These are phyloP conservation scores for Penicillium steckii DNA, from an alignment of 495 filamentous ascomycete species.

Conservation along the genomic window DNA sequence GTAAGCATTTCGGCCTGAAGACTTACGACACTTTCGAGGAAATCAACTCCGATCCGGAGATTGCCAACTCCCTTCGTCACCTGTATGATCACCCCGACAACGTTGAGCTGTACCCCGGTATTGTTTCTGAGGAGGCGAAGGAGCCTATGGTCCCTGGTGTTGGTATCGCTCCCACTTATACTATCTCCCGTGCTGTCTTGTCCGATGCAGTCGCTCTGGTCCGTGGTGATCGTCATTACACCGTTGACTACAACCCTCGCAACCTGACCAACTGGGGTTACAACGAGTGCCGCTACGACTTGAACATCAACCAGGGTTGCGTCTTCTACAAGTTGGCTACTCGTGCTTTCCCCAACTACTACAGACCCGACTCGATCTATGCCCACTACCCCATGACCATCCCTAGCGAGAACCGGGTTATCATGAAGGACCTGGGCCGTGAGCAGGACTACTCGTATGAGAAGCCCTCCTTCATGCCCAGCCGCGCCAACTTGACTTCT, in stretches of 20 bases:
- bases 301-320: constrained; percentile 74
- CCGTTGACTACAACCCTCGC: constrained; percentile 66
- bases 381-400: constrained; percentile 88
- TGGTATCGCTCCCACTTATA: constrained; percentile 58
- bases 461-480: constrained; percentile 52
- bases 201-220: constrained; percentile 56
- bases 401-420: constrained; percentile 68
- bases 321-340: constrained; percentile 83
- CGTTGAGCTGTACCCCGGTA: constrained; percentile 64
- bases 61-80: constrained; percentile 49
- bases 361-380: constrained; percentile 77
- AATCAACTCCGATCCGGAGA: constrained; percentile 58
- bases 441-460: constrained; percentile 72
- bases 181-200: constrained; percentile 53
- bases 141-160: constrained; percentile 54
- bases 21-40: constrained; percentile 60
- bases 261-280: constrained; percentile 81
- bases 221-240: constrained; percentile 54
- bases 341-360: constrained; percentile 76
- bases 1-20: constrained; percentile 59
- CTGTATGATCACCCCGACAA: constrained; percentile 62
- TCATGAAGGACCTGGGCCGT: constrained; percentile 68
- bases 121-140: constrained; percentile 55
- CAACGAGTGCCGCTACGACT: constrained; percentile 69
- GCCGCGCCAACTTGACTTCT: constrained; percentile 54